Conservation (phyloP, 805 yeast genomes). For the Kluyveromyces aestuarii region DNA sequence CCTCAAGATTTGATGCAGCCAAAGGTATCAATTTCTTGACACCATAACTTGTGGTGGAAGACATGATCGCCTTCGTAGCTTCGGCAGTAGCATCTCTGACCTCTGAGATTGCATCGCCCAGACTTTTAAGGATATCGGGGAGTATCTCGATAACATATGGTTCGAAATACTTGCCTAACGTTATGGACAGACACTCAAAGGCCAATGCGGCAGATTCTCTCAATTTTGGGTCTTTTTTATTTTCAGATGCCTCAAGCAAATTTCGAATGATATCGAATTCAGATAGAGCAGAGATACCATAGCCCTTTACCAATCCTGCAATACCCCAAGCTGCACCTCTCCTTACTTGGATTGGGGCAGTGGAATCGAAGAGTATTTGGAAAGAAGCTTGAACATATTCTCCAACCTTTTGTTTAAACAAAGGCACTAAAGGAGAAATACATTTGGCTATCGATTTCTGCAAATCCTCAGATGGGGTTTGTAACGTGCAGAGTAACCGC, state of each 20-base stretch:
- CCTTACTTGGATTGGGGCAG: slow-evolving; percentile 39
- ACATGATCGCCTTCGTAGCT: slow-evolving; percentile 86
- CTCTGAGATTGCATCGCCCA: slow-evolving; percentile 79
- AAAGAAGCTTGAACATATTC: slow-evolving; percentile 50
- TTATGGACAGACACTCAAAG: slow-evolving; percentile 73
- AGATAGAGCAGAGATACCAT: slow-evolving; percentile 70
- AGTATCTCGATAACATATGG: slow-evolving; percentile 88
- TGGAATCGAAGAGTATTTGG: slow-evolving; percentile 45
- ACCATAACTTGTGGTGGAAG: slow-evolving; percentile 84
- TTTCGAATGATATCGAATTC: slow-evolving; percentile 70
- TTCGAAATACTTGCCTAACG: slow-evolving; percentile 73
- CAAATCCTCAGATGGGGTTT: slow-evolving; percentile 83
- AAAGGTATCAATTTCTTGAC: slow-evolving; percentile 85
- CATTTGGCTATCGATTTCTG: slow-evolving; percentile 83
- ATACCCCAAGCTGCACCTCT: slow-evolving; percentile 96
- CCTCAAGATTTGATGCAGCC: slow-evolving; percentile 78
- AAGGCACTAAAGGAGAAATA: slow-evolving; percentile 69
- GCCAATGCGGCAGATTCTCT: slow-evolving; percentile 87
- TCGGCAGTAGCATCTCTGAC: slow-evolving; percentile 85
- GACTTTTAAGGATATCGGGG: slow-evolving; percentile 67
- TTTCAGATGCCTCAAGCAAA: slow-evolving; percentile 77
- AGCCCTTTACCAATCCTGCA: slow-evolving; percentile 87
- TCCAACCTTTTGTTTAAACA: slow-evolving; percentile 42
- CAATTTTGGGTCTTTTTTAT: slow-evolving; percentile 59
- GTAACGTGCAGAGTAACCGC: slow-evolving; percentile 63